A percentile compares a stretch with the other conserved stretches of the same genome.
Evolutionary conservation across 2,329 filamentous ascomycete species (phyloP).

Genomic region (Akanthomyces uredinophilus): DNA sequence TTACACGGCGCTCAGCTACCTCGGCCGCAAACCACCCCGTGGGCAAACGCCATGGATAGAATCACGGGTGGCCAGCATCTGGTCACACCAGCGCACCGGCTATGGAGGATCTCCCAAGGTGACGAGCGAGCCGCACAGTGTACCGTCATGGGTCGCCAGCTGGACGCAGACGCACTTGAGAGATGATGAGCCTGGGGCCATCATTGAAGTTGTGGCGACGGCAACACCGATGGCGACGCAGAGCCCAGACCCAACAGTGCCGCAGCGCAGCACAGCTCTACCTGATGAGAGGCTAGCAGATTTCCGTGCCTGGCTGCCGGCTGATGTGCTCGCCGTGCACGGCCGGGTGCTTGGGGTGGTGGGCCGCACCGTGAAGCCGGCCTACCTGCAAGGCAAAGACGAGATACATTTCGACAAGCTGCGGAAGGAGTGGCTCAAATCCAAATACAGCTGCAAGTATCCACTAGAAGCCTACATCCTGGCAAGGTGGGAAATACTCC

Average conservation of each 20-base stretch:
- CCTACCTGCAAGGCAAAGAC: background rate
- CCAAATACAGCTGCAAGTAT: background rate
- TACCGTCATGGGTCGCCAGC: constrained; percentile 4
- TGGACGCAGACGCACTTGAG: background rate
- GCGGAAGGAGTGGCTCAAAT: background rate
- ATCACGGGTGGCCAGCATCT: too few relatives aligned
- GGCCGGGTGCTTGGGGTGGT: background rate
- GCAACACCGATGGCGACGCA: too few relatives aligned
- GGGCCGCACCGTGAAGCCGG: background rate
- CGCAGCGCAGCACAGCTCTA: background rate
- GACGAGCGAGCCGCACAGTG: background rate
- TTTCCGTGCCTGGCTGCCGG: background rate
- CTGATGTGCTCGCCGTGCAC: background rate
- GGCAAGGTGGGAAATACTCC: too few relatives aligned
- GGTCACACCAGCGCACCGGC: too few relatives aligned
- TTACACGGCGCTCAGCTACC: constrained; percentile 5
- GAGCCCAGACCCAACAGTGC: too few relatives aligned
- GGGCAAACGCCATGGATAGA: too few relatives aligned
- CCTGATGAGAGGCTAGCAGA: background rate
- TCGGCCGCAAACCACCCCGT: background rate
- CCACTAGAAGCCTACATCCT: too few relatives aligned
- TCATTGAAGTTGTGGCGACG: background rate
- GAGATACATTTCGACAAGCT: background rate
- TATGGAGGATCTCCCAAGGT: background rate
- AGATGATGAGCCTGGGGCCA: background rate